phyloP scores from a whole-genome alignment of 2,329 filamentous ascomycete species.

The Ophiostoma perfectum region DNA sequence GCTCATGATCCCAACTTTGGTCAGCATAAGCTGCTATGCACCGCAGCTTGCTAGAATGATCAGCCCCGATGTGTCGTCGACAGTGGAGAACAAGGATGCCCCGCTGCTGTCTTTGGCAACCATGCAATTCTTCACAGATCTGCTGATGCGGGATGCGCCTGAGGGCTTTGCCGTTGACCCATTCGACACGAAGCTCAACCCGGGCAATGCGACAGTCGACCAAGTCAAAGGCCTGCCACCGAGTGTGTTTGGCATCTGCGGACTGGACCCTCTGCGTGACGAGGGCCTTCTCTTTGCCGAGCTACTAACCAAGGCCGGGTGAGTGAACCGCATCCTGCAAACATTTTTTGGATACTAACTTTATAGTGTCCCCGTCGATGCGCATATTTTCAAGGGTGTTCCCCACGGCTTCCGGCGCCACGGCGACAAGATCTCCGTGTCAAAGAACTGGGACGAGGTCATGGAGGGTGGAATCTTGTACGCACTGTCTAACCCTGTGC shows the following conservation, averaged over 20 bases:
- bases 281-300: slow-evolving; percentile 25
- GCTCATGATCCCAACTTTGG: slow-evolving; percentile 30
- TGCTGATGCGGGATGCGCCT: slow-evolving; percentile 27
- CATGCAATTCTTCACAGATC: slow-evolving; percentile 33
- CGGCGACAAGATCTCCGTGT: slow-evolving; percentile 35
- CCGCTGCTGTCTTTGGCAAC: slow-evolving; percentile 43
- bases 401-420: slow-evolving; percentile 25
- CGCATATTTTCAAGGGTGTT: slow-evolving; percentile 25
- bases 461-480: slow-evolving; percentile 35
- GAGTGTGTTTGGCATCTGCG: slow-evolving; percentile 22
- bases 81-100: slow-evolving; percentile 35
- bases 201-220: slow-evolving; percentile 32
- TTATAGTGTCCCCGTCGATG: slow-evolving; percentile 32
- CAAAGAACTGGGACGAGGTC: slow-evolving; percentile 46
- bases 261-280: slow-evolving; percentile 25
- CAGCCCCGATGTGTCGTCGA: slow-evolving; percentile 37
- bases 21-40: slow-evolving; percentile 31
- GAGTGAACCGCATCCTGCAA: not conserved
- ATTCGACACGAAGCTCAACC: slow-evolving; percentile 38
- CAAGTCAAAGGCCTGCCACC: slow-evolving; percentile 35
- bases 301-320: slow-evolving; percentile 19
- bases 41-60: slow-evolving; percentile 36
- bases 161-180: slow-evolving; percentile 26
- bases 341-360: not conserved
- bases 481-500: slow-evolving; percentile 47